Conservation (phyloP, 257 asterid species). For the Solanum sparsipilum region DNA sequence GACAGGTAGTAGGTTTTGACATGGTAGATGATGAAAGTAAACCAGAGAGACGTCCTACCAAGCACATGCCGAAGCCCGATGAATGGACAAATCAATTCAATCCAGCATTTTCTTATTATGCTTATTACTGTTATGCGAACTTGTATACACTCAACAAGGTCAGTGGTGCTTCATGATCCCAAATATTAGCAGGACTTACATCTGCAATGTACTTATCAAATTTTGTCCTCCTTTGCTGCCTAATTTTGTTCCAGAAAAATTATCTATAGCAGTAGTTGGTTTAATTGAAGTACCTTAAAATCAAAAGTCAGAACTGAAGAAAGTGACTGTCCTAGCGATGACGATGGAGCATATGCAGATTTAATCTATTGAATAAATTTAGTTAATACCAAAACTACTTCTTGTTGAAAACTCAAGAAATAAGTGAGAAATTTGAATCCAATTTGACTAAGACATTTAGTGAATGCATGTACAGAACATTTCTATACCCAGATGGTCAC, state of each 20-base stretch:
- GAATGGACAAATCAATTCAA: slow-evolving; percentile 90
- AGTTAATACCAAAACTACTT: not conserved
- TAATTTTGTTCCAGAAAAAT: slow-evolving; percentile 9
- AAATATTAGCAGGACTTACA: not conserved
- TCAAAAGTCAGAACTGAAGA: not conserved
- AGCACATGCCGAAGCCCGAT: slow-evolving; percentile 90
- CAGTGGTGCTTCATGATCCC: slow-evolving; percentile 1
- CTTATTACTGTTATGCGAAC: slow-evolving; percentile 93
- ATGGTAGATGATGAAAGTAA: slow-evolving; percentile 98
- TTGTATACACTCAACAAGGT: slow-evolving; percentile 87
- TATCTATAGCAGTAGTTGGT: not conserved
- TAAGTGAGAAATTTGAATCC: not conserved
- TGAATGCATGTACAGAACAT: not conserved
- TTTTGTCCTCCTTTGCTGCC: not conserved
- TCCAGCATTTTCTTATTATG: slow-evolving; percentile 94
- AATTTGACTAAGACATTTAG: not conserved
- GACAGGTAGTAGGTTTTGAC: slow-evolving; percentile 92
- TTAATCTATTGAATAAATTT: not conserved
- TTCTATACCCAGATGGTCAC: not conserved
- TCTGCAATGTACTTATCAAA: not conserved
- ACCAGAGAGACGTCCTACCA: slow-evolving; percentile 95
- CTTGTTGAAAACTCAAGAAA: not conserved
- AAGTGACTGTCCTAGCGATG: not conserved
- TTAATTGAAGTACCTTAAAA: not conserved
- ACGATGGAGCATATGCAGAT: not conserved